These are phyloP conservation scores for Plasmodium billcollinsi DNA, from an alignment of 169 alveolate genomes.

Conservation along the genomic window DNA sequence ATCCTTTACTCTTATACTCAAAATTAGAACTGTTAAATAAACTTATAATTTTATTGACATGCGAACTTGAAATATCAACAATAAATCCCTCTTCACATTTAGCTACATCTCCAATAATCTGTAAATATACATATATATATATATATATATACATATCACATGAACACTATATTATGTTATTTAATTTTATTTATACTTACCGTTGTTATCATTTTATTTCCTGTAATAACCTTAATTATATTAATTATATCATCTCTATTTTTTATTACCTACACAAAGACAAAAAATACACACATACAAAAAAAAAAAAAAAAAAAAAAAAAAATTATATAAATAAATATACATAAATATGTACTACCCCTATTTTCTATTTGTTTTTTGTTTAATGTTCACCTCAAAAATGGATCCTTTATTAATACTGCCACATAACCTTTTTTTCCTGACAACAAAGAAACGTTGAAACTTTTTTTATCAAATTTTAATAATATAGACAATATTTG, in stretches of 20 bases:
- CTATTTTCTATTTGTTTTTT: not conserved
- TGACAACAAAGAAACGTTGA: constrained; percentile 39
- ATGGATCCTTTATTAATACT: constrained; percentile 63
- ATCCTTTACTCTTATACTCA: constrained; percentile 46
- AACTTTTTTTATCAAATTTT: constrained; percentile 40
- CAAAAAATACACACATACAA: not conserved
- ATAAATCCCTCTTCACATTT: constrained; percentile 73
- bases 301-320: not conserved
- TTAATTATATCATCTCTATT: constrained; percentile 65
- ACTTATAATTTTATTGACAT: constrained; percentile 54
- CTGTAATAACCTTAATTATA: constrained; percentile 49
- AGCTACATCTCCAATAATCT: constrained; percentile 67
- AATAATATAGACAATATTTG: constrained; percentile 56
- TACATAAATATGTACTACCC: not conserved
- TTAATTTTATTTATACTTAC: constrained; percentile 21
- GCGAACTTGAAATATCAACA: constrained; percentile 61
- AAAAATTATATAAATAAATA: not conserved
- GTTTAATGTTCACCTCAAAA: constrained; percentile 40
- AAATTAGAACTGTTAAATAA: constrained; percentile 61
- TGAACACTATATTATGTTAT: not conserved
- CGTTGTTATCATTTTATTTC: constrained; percentile 34
- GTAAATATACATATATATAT: not conserved
- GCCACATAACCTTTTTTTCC: constrained; percentile 56
- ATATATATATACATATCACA: too few relatives aligned
- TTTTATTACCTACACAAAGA: constrained; percentile 45